Percentiles rank a stretch among this genome's conserved stretches.
phyloP scores from a whole-genome alignment of 2,329 filamentous ascomycete species.

The Hortaea sp. region DNA sequence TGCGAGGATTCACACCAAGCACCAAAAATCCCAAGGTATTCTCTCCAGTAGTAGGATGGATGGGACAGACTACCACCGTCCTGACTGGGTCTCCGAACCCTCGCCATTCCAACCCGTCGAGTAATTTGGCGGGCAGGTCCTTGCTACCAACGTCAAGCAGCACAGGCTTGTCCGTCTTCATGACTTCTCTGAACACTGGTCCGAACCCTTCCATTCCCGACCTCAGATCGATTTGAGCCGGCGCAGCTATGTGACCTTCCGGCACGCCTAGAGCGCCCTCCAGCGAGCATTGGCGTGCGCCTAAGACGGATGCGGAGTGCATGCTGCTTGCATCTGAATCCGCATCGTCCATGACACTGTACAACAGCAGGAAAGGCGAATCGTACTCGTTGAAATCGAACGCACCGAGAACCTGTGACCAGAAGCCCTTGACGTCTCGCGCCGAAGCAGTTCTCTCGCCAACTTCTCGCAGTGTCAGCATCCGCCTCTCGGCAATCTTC shows the following conservation, averaged over 20 bases:
- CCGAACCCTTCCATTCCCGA: slow-evolving; percentile 64
- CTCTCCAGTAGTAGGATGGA: slow-evolving; percentile 67
- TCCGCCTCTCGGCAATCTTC: slow-evolving; percentile 67
- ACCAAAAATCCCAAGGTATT: slow-evolving; percentile 66
- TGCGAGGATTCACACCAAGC: slow-evolving; percentile 65
- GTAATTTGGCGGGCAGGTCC: slow-evolving; percentile 53
- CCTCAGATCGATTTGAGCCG: slow-evolving; percentile 56
- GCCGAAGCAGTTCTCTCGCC: slow-evolving; percentile 65
- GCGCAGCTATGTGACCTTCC: slow-evolving; percentile 50
- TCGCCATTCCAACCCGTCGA: slow-evolving; percentile 58
- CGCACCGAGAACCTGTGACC: slow-evolving; percentile 58
- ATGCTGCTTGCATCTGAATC: slow-evolving; percentile 65
- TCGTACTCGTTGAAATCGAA: slow-evolving; percentile 66
- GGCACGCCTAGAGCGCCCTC: slow-evolving; percentile 65
- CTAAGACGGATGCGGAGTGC: slow-evolving; percentile 54
- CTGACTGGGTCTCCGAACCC: slow-evolving; percentile 62
- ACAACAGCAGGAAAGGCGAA: slow-evolving; percentile 66
- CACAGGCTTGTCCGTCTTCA: slow-evolving; percentile 56
- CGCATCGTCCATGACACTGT: slow-evolving; percentile 60
- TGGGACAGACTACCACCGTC: slow-evolving; percentile 65
- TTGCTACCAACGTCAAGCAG: slow-evolving; percentile 56
- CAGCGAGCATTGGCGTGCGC: slow-evolving; percentile 55
- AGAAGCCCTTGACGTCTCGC: slow-evolving; percentile 63
- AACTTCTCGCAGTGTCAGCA: slow-evolving; percentile 68
- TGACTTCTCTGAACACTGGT: slow-evolving; percentile 65